phyloP scores from a whole-genome alignment of 2,329 filamentous ascomycete genomes.

The Neospermospora avenae region DNA sequence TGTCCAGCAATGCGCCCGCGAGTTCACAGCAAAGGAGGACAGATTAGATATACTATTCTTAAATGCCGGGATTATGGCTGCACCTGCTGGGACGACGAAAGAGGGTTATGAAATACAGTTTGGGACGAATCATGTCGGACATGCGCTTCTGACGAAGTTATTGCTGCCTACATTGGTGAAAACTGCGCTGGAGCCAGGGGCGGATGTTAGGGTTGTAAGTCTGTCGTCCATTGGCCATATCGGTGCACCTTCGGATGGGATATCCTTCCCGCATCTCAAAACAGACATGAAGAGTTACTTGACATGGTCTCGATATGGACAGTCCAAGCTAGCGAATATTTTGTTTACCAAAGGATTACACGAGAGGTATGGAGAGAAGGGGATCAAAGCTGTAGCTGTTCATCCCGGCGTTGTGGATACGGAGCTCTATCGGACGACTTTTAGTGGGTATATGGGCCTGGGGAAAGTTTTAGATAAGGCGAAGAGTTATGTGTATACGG shows the following conservation, averaged over 20 bases:
- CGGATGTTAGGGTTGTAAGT: constrained; percentile 24
- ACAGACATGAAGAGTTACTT: constrained; percentile 15
- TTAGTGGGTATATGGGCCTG: constrained; percentile 7
- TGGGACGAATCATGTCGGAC: constrained; percentile 48
- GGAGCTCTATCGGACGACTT: constrained; percentile 5
- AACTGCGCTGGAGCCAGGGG: constrained; percentile 21
- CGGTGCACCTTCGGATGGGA: constrained; percentile 14
- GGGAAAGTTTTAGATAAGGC: constrained; percentile 8
- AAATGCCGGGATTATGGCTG: constrained; percentile 46
- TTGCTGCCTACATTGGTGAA: constrained; percentile 36
- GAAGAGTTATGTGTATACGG: constrained; percentile 10
- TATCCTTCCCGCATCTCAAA: constrained; percentile 36
- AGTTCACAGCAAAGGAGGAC: constrained; percentile 36
- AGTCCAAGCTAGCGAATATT: constrained; percentile 23
- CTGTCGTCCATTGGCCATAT: constrained; percentile 19
- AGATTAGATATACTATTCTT: constrained; percentile 45
- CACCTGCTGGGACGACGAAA: constrained; percentile 37
- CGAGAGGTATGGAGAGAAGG: constrained; percentile 6
- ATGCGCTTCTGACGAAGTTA: constrained; percentile 43
- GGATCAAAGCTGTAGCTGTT: constrained; percentile 13
- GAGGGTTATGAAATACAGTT: constrained; percentile 50
- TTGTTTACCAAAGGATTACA: constrained; percentile 5
- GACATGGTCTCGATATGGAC: constrained; percentile 19
- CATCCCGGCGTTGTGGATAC: constrained; percentile 24
- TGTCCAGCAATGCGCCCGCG: constrained; percentile 40